Evolutionary conservation across 2,329 filamentous ascomycete genomes (phyloP), one percentile per base, ranked within the genome.

Genomic region (Cladosporium sphaerospermum): DNA sequence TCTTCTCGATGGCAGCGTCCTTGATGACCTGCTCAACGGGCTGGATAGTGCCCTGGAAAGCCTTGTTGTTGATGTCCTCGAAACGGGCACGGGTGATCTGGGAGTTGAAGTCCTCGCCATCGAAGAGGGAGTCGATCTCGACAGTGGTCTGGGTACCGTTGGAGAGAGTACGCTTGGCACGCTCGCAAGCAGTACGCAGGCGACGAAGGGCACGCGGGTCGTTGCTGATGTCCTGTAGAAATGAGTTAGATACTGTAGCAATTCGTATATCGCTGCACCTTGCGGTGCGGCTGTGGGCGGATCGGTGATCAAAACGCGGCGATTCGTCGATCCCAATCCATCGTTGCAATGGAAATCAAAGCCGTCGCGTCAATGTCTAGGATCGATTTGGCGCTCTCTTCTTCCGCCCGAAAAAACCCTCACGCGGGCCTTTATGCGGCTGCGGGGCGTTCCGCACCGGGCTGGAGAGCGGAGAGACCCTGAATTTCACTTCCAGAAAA

Each of bases 21-120:
- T 96, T 95, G 58, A 99, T 82, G 60, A 99, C 93, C 79, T 96
- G 91, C 73, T 89, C 87, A 68, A 99, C 93, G 55, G 93, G 93
- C 70, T 96, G 88, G 64, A 97, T 81, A 64, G 93, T 99, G 66
- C 90, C 90, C 69, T 83, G 80, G 82, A 96, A 99, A 66, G 89
- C 86, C 81, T 95, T 92, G 75, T 87, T 86, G 81, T 97, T 97
- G 64, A 99, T 82, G 72, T 97, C 93, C 78, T 99, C 93, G 78
- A 99, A 99, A 80, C 92, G 88, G 68, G 93, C 93, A 83, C 93
- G 92, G 71, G 93, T 97, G 76, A 99, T 95, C 74, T 88, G 88
- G 72, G 92, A 83, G 78, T 91, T 92, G 81, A 96, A 96, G 75
- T 99, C 93, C 76, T 96, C 89, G 66, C 93, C 92, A 66, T 97